Evolutionary conservation across 2,329 filamentous ascomycete genomes (phyloP).

Genomic region (Microascus cirrosus): DNA sequence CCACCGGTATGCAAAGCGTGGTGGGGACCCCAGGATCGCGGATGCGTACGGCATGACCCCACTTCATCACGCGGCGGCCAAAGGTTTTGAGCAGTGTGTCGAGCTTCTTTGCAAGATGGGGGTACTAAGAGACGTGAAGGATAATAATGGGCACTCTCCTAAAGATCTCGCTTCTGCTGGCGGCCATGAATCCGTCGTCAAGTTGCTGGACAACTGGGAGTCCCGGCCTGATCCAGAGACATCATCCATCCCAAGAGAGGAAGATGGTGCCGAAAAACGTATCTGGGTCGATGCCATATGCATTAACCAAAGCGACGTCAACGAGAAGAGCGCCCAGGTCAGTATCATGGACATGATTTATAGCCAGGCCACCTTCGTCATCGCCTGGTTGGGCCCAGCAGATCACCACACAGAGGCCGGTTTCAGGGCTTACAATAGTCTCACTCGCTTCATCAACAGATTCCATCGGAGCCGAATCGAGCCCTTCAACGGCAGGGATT

Average conservation of each 20-base stretch:
- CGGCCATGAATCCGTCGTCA: conserved; percentile 8
- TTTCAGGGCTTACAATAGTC: conserved; percentile 7
- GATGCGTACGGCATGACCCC: conserved; percentile 8
- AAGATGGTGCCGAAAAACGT: conserved; percentile 1
- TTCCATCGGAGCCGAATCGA: conserved; percentile 11
- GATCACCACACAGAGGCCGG: conserved; percentile 7
- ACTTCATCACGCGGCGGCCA: conserved; percentile 10
- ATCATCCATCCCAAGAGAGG: not conserved
- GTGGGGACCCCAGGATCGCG: not conserved
- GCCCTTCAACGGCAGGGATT: conserved; percentile 11
- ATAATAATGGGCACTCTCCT: conserved; percentile 6
- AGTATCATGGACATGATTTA: conserved; percentile 17
- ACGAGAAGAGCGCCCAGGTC: conserved; percentile 16
- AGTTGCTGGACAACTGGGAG: conserved; percentile 5
- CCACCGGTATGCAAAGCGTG: not conserved
- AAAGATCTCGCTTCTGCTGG: not conserved
- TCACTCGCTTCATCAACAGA: conserved; percentile 7
- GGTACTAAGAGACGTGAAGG: conserved; percentile 3
- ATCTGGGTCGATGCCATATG: conserved; percentile 20
- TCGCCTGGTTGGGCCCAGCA: conserved; percentile 17
- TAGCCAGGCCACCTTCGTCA: conserved; percentile 9
- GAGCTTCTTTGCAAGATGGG: conserved; percentile 6
- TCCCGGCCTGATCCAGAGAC: conserved; percentile 5
- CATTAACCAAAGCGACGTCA: conserved; percentile 15
- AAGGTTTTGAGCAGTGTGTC: conserved; percentile 7